These are phyloP conservation scores for Fistulinella prunicolor DNA, from an alignment of 768 basidiomycete genomes.

Conservation along the genomic window DNA sequence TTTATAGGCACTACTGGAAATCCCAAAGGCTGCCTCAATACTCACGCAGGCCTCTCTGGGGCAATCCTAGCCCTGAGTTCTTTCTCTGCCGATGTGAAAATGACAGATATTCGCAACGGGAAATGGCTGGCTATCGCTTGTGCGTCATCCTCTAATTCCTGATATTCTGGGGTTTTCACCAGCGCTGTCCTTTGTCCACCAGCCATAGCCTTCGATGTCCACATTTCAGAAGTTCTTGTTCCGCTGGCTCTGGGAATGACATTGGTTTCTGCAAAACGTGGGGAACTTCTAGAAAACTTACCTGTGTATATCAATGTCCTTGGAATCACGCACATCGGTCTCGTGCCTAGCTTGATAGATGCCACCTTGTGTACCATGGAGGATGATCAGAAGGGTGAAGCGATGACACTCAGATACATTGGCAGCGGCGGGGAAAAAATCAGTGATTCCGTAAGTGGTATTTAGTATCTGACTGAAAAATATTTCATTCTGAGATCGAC, in stretches of 20 bases:
- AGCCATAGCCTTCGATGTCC: conserved; percentile 55
- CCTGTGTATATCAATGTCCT: conserved; percentile 40
- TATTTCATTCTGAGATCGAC: background rate
- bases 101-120: conserved; percentile 26
- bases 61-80: conserved; percentile 31
- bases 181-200: background rate
- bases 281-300: conserved; percentile 40
- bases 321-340: conserved; percentile 47
- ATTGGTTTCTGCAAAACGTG: conserved; percentile 40
- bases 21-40: conserved; percentile 49
- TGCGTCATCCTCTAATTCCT: conserved; percentile 23
- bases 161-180: background rate
- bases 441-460: conserved; percentile 42
- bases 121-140: conserved; percentile 44
- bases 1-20: conserved; percentile 45
- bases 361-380: conserved; percentile 39
- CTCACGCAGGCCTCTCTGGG: conserved; percentile 33
- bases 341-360: conserved; percentile 53
- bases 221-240: conserved; percentile 44
- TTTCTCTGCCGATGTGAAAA: conserved; percentile 20
- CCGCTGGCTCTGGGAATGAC: conserved; percentile 44
- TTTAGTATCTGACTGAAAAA: background rate
- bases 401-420: conserved; percentile 41
- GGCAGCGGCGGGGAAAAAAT: conserved; percentile 54
- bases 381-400: conserved; percentile 28